Evolutionary conservation across 108 stramenopile species (phyloP).

Genomic region (Conticribra guillardii): DNA sequence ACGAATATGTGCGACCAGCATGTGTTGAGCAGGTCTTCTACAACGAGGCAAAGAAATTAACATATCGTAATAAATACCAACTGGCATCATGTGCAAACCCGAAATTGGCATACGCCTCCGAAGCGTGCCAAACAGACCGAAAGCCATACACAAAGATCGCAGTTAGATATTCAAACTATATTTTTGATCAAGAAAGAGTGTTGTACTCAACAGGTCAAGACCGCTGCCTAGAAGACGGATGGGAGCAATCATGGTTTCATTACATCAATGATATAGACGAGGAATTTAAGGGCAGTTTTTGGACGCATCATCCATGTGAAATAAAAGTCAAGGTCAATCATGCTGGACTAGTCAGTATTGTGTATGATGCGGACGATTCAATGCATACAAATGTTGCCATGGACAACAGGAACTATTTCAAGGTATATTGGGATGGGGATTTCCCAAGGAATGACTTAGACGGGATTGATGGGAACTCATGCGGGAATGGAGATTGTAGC

Average conservation of each 20-base stretch:
- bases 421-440: conserved; percentile 35
- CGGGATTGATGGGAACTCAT: conserved; percentile 26
- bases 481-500: conserved; percentile 34
- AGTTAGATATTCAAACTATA: conserved; percentile 17
- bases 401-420: conserved; percentile 51
- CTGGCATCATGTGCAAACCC: not conserved
- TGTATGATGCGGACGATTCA: conserved; percentile 46
- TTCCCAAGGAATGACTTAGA: conserved; percentile 42
- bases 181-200: conserved; percentile 46
- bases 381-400: conserved; percentile 32
- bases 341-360: conserved; percentile 58
- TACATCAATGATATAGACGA: conserved; percentile 13
- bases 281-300: conserved; percentile 38
- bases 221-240: conserved; percentile 33
- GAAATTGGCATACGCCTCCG: conserved; percentile 19
- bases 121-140: conserved; percentile 26
- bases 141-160: conserved; percentile 9
- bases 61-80: conserved; percentile 10
- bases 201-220: conserved; percentile 25
- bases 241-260: conserved; percentile 30
- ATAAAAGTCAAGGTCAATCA: conserved; percentile 59
- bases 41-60: conserved; percentile 51
- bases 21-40: conserved; percentile 71
- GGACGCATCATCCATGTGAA: conserved; percentile 54
- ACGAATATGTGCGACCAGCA: conserved; percentile 66